Evolutionary conservation across 140 eudicot species (phyloP).

Genomic region (Ambrosia hybrid): DNA sequence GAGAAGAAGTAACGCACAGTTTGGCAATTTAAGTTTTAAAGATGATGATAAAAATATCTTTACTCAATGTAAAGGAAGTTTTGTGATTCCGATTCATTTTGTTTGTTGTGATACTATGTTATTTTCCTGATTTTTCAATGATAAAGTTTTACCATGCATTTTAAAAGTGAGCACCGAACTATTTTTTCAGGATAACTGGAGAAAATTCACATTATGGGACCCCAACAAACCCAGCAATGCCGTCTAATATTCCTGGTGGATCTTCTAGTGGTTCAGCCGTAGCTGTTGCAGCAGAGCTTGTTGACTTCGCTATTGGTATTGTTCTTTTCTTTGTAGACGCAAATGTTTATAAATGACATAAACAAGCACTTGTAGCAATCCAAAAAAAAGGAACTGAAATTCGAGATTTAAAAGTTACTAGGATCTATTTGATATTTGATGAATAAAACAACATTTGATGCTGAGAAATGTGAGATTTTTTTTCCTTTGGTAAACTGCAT

Average conservation of each 20-base stretch:
- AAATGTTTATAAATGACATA: slow-evolving; percentile 3
- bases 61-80: neutral
- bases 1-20: neutral
- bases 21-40: neutral
- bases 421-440: neutral
- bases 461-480: neutral
- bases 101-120: neutral
- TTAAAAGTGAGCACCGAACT: too few relatives aligned
- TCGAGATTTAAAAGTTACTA: neutral
- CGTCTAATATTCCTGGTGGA: slow-evolving; percentile 82
- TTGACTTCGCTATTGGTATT: slow-evolving; percentile 88
- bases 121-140: neutral
- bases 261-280: slow-evolving; percentile 95
- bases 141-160: neutral
- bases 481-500: neutral
- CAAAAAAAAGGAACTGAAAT: neutral
- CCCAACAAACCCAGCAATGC: slow-evolving; percentile 73
- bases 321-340: slow-evolving; percentile 8
- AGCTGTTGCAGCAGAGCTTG: slow-evolving; percentile 80
- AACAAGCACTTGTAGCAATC: neutral
- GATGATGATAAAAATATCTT: neutral
- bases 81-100: neutral
- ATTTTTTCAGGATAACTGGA: slow-evolving; percentile 74
- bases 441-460: neutral
- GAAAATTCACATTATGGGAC: slow-evolving; percentile 80